Conservation (phyloP, 495 filamentous ascomycete genomes). For the Niebla homalea region DNA sequence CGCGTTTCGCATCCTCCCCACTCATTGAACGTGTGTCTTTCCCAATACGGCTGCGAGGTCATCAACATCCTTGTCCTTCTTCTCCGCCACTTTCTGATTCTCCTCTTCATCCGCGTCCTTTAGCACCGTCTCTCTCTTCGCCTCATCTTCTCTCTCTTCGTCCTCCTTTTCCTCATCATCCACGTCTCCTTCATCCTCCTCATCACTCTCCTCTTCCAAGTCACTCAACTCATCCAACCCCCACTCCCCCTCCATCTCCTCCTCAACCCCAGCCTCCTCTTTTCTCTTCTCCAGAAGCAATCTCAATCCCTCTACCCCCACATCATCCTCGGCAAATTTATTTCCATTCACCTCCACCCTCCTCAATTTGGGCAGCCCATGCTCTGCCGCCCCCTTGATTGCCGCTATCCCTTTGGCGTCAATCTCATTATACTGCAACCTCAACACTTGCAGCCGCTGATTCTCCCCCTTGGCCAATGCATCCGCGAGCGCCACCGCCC, state of each 20-base stretch:
- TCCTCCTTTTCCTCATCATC: constrained; percentile 40
- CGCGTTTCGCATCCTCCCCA: no score
- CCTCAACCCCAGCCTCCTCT: constrained; percentile 40
- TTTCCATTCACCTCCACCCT: constrained; percentile 93
- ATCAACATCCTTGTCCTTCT: constrained; percentile 69
- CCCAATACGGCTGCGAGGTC: constrained; percentile 59
- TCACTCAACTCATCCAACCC: constrained; percentile 59
- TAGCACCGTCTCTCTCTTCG: constrained; percentile 35
- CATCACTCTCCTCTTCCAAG: constrained; percentile 57
- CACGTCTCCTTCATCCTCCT: constrained; percentile 43
- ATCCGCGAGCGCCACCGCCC: constrained; percentile 57
- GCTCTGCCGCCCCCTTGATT: constrained; percentile 49
- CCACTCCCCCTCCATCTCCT: constrained; percentile 54
- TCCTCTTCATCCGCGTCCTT: constrained; percentile 63
- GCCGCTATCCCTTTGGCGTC: constrained; percentile 55
- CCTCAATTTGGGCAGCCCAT: constrained; percentile 53
- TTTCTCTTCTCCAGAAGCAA: constrained; percentile 41
- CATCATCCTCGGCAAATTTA: constrained; percentile 79
- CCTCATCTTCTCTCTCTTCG: constrained; percentile 35
- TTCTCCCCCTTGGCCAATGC: constrained; percentile 66
- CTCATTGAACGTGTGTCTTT: constrained; percentile 35
- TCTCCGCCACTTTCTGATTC: constrained; percentile 55
- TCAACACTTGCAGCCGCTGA: constrained; percentile 58
- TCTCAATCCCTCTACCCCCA: constrained; percentile 38
- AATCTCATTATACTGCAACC: constrained; percentile 92